Base-by-base conservation (phyloP, 257 asterid species). In the Lavandula angustifolia region DNA sequence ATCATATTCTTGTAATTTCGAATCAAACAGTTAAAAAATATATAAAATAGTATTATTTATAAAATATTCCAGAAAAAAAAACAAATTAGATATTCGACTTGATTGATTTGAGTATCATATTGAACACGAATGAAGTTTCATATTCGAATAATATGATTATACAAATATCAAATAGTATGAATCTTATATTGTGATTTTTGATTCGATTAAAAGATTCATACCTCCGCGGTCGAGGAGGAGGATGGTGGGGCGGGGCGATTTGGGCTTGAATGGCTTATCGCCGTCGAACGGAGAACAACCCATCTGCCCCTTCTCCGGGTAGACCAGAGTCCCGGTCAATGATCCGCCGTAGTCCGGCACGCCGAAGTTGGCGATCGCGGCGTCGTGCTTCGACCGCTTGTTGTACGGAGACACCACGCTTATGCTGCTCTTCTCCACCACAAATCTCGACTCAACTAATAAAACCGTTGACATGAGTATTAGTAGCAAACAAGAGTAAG, bases 191-290 rank as follows among this genome's bases (percentile, higher is more conserved):
- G 27, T 22, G 27, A 22, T 22, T 0, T 22, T 22, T 22, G 2
- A 22, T 22, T 22, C 27, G 2, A 22, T 22, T 22, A 22, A 47
- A 31, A 2, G 32, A 46, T 7, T 33, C 40, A 5, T 66, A 88
- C 96, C 97, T 70, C 98, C 98, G 27, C 98, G 98, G 66, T 92
- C 96, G 47, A 92, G 91, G 60, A 92, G 95, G 37, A 92, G 91
- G 43, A 88, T 79, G 44, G 84, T 76, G 63, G 95, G 98, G 38
- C 82, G 91, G 47, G 85, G 44, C 47, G 85, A 73, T 59, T 82
- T 87, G 27, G 96, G 79, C 76, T 81, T 92, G 81, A 88, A 92
- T 61, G 96, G 95, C 60, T 73, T 83, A 50, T 84, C 83, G 0
- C 88, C 92, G 4, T 74, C 79, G 38, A 92, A 92, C 8, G 84